phyloP scores from a whole-genome alignment of 805 yeast species.

The Candida jianshihensis region DNA sequence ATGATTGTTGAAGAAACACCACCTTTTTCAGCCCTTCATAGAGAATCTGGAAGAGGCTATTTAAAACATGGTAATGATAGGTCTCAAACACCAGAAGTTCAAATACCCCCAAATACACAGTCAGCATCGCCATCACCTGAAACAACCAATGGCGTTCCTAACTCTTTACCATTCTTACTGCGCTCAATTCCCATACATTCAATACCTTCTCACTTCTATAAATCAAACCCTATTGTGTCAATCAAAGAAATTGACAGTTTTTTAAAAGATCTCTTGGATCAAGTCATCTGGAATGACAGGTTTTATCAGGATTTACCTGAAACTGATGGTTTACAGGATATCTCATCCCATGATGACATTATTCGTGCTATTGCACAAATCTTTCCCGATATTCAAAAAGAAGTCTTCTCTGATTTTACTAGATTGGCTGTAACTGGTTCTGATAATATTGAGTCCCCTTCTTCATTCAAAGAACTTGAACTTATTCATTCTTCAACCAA shows the following conservation, averaged over 20 bases:
- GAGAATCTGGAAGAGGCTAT: constrained; percentile 3
- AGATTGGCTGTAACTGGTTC: constrained; percentile 4
- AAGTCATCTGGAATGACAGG: constrained; percentile 21
- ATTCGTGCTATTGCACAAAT: constrained; percentile 22
- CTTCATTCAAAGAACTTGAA: constrained; percentile 11
- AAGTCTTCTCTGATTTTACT: constrained; percentile 14
- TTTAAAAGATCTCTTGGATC: constrained; percentile 25
- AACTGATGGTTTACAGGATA: neutral
- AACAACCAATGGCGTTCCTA: constrained; percentile 42
- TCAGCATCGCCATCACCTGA: constrained; percentile 5
- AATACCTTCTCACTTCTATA: constrained; percentile 48
- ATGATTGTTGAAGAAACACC: neutral
- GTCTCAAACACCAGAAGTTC: neutral
- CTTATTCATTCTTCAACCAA: constrained; percentile 1
- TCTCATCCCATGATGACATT: constrained; percentile 12
- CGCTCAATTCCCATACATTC: constrained; percentile 57
- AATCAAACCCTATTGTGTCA: constrained; percentile 27
- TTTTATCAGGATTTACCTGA: constrained; percentile 12
- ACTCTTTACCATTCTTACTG: constrained; percentile 61
- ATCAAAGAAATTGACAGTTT: constrained; percentile 13
- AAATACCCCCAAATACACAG: constrained; percentile 1
- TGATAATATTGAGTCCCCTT: constrained; percentile 15
- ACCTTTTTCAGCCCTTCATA: neutral
- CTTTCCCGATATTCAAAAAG: constrained; percentile 20
- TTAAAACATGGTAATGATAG: constrained; percentile 16